phyloP scores from a whole-genome alignment of 768 basidiomycete species.

The Sarcodon sp. region DNA sequence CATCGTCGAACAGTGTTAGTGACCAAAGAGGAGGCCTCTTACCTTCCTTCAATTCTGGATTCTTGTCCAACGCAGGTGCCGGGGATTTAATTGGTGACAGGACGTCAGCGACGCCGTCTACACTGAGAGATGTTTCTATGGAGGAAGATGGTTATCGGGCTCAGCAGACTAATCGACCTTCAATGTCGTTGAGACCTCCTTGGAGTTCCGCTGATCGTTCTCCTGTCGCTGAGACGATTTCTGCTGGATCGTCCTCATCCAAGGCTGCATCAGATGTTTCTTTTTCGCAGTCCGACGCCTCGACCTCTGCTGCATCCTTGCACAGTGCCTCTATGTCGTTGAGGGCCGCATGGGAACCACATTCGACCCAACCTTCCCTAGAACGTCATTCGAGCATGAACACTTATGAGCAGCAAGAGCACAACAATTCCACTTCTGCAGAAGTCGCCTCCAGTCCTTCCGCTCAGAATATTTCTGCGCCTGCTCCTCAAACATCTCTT shows the following conservation, averaged over 20 bases:
- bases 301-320: neutral
- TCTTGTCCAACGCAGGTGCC: neutral
- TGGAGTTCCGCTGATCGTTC: neutral
- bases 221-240: neutral
- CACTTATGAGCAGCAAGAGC: no score
- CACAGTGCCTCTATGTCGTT: neutral
- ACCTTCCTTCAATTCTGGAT: neutral
- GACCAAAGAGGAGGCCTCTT: neutral
- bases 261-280: neutral
- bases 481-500: no score
- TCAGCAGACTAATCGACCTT: neutral
- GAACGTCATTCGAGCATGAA: no score
- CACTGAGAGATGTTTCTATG: no score
- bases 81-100: neutral
- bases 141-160: no score
- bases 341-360: neutral
- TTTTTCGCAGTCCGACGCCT: neutral
- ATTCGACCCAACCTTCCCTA: no score
- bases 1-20: neutral
- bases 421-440: no score
- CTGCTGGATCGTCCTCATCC: neutral
- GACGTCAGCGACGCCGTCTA: no score
- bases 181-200: neutral
- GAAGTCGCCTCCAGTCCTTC: no score
- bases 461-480: no score